phyloP scores from a whole-genome alignment of 164 flowering plant genomes.

The Pachysandra terminalis region DNA sequence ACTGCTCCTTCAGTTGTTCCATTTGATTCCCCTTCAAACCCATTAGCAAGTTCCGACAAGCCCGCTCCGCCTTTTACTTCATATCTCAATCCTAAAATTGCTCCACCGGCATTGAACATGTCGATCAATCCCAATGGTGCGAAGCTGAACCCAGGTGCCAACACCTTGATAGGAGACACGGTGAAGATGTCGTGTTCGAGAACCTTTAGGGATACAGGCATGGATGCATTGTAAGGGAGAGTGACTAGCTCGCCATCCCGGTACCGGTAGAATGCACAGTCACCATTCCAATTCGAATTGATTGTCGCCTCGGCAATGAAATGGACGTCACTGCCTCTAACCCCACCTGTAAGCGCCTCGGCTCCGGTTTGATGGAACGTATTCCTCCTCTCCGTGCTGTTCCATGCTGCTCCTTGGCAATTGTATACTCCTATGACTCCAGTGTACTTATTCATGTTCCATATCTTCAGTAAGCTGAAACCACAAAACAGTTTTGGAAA shows the following conservation, averaged over 20 bases:
- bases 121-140: constrained; percentile 50
- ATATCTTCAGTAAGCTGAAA: constrained; percentile 78
- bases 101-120: constrained; percentile 78
- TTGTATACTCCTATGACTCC: constrained; percentile 72
- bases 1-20: constrained; percentile 4
- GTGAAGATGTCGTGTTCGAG: constrained; percentile 55
- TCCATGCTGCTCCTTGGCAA: constrained; percentile 87
- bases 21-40: too few species aligned
- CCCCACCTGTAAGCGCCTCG: constrained; percentile 36
- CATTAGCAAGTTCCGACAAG: too few species aligned
- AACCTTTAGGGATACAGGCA: constrained; percentile 54
- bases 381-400: constrained; percentile 45
- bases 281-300: constrained; percentile 40
- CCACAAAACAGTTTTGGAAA: constrained; percentile 25
- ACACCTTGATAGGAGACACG: constrained; percentile 45
- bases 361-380: constrained; percentile 48
- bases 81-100: constrained; percentile 30
- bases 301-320: constrained; percentile 43
- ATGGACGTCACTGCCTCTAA: constrained; percentile 55
- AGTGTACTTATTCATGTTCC: constrained; percentile 77
- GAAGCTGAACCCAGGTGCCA: constrained; percentile 43
- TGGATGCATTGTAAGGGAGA: constrained; percentile 35
- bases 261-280: constrained; percentile 58
- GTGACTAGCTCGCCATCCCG: constrained; percentile 29
- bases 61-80: constrained; percentile 7